Conservation (phyloP, 306 rosid genomes). For the Coriaria nepalensis region DNA sequence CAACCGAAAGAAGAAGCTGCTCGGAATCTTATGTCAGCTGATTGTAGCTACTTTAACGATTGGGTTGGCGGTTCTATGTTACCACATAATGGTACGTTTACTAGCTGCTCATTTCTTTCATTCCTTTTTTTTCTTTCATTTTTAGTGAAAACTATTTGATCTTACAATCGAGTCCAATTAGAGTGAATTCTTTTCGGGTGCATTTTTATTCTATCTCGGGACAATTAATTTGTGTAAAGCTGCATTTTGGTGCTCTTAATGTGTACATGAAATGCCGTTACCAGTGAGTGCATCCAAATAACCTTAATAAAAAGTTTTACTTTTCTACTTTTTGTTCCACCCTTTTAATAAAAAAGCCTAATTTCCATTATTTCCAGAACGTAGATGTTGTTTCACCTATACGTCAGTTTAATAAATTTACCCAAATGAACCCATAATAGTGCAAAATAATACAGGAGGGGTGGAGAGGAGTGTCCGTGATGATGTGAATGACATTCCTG, state of each 20-base stretch:
- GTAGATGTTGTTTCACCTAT: no score
- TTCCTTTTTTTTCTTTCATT: slow-evolving; percentile 5
- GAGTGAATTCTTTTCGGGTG: slow-evolving; percentile 6
- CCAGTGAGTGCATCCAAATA: no score
- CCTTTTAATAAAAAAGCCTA: no score
- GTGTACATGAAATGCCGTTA: no score
- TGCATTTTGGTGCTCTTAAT: not conserved
- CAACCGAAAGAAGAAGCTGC: slow-evolving; percentile 85
- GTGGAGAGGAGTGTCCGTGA: slow-evolving; percentile 21
- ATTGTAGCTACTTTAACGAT: slow-evolving; percentile 76
- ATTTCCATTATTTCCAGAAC: no score
- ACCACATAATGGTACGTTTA: slow-evolving; percentile 24
- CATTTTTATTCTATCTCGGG: not conserved
- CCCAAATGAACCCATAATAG: no score
- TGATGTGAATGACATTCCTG: slow-evolving; percentile 30
- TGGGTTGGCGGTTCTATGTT: slow-evolving; percentile 65
- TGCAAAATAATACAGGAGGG: slow-evolving; percentile 29
- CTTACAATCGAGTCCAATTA: slow-evolving; percentile 11
- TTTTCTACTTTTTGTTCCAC: no score
- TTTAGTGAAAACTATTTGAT: not conserved
- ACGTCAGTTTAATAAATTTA: no score
- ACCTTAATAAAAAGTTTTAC: no score
- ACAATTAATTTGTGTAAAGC: not conserved
- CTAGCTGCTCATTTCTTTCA: slow-evolving; percentile 25
- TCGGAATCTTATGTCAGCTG: slow-evolving; percentile 84